Percentiles rank a stretch among this genome's conserved stretches.
These are phyloP conservation scores for Vaccinium darrowii DNA, from an alignment of 148 eudicot species.

Conservation along the genomic window DNA sequence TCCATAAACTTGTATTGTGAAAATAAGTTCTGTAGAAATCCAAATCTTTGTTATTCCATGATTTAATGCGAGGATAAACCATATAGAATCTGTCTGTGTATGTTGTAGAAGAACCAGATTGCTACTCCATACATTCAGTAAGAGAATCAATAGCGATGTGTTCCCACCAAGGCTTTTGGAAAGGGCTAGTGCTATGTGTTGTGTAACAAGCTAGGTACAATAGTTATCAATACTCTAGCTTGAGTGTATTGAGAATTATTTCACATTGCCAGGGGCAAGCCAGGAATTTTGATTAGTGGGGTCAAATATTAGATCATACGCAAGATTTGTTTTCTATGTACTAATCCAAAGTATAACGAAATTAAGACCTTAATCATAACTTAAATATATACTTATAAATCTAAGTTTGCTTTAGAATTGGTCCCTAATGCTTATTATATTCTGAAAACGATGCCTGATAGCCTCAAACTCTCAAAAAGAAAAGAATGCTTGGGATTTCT, in stretches of 20 bases:
- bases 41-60: not conserved
- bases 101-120: not conserved
- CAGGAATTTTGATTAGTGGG: too few relatives aligned
- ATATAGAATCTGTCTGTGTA: not conserved
- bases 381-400: too few relatives aligned
- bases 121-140: not conserved
- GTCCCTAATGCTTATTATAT: too few relatives aligned
- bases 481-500: too few relatives aligned
- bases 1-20: not conserved
- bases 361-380: too few relatives aligned
- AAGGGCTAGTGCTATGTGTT: not conserved
- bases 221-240: not conserved
- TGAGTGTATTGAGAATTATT: not conserved
- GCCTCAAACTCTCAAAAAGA: too few relatives aligned
- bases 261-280: too few relatives aligned
- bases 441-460: too few relatives aligned
- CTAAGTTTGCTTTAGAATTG: too few relatives aligned
- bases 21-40: not conserved
- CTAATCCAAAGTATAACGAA: too few relatives aligned
- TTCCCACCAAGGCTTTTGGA: not conserved
- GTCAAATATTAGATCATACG: too few relatives aligned
- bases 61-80: not conserved
- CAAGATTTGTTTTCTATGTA: too few relatives aligned
- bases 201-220: not conserved
- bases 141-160: not conserved